Percentiles rank a stretch among this genome's conserved stretches.
phyloP scores from a whole-genome alignment of 164 flowering plant genomes.

The Kingdonia uniflora region DNA sequence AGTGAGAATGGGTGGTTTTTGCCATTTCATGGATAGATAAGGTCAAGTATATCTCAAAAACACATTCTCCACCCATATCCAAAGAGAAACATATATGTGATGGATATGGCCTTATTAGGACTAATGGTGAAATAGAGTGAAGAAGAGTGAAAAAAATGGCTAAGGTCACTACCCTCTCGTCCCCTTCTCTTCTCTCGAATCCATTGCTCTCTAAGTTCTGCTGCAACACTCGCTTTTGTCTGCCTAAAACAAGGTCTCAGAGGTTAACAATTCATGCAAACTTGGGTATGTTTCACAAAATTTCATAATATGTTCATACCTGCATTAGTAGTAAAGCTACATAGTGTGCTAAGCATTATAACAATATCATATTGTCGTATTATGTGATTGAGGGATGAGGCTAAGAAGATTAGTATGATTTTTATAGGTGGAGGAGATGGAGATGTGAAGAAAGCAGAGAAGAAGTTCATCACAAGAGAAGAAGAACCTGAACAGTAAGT shows the following conservation, averaged over 20 bases:
- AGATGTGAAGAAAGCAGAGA: slow-evolving; percentile 48
- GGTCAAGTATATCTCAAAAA: background rate
- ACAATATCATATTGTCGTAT: background rate
- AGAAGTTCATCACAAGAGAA: slow-evolving; percentile 89
- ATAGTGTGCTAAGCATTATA: background rate
- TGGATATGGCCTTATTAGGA: background rate
- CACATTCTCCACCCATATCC: slow-evolving; percentile 9
- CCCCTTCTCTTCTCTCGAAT: slow-evolving; percentile 17
- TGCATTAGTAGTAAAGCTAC: background rate
- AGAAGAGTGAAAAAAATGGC: slow-evolving; percentile 16
- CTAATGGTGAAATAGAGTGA: too few relatives aligned
- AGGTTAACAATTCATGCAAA: slow-evolving; percentile 39
- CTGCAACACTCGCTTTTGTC: background rate
- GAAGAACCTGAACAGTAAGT: slow-evolving; percentile 89
- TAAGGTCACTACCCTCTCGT: slow-evolving; percentile 26
- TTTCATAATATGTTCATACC: background rate
- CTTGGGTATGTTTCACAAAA: slow-evolving; percentile 22
- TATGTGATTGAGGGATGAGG: background rate
- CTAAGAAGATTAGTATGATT: slow-evolving; percentile 2
- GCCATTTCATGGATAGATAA: slow-evolving; percentile 9
- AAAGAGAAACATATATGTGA: slow-evolving; percentile 4
- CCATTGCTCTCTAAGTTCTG: slow-evolving; percentile 12
- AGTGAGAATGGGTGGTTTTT: slow-evolving; percentile 4
- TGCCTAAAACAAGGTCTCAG: slow-evolving; percentile 16
- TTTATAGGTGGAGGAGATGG: slow-evolving; percentile 55